A percentile compares a stretch with the other conserved stretches of the same genome.
phyloP scores from a whole-genome alignment of 768 basidiomycete genomes.

The Cyclocybe aegerita region DNA sequence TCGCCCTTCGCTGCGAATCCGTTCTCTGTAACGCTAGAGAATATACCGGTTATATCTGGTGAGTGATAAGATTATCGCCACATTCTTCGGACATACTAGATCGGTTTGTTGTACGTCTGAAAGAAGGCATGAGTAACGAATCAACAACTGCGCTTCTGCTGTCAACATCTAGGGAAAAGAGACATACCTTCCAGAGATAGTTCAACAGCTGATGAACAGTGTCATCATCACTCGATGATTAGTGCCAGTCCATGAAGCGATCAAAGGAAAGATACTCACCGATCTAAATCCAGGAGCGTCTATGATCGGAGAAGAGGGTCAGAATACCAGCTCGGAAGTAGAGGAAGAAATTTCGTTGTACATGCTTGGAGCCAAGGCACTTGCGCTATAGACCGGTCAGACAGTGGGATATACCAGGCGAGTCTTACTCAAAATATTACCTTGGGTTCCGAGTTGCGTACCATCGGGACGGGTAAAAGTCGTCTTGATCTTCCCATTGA shows the following conservation, averaged over 20 bases:
- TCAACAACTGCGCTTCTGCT: not conserved
- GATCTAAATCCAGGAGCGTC: slow-evolving; percentile 63
- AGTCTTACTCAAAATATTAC: slow-evolving; percentile 26
- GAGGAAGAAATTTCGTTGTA: not conserved
- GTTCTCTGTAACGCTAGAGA: slow-evolving; percentile 62
- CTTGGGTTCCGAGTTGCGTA: slow-evolving; percentile 57
- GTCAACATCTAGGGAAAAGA: not conserved
- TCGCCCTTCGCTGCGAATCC: slow-evolving; percentile 68
- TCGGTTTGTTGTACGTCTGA: slow-evolving; percentile 43
- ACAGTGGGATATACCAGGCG: not conserved
- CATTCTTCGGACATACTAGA: slow-evolving; percentile 40
- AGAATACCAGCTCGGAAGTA: not conserved
- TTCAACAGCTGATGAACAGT: slow-evolving; percentile 44
- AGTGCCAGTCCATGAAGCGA: not conserved
- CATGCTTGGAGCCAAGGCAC: slow-evolving; percentile 60
- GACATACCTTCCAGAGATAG: slow-evolving; percentile 61
- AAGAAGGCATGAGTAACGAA: not conserved
- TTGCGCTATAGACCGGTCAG: slow-evolving; percentile 36
- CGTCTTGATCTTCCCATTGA: slow-evolving; percentile 52
- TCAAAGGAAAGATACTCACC: slow-evolving; percentile 27
- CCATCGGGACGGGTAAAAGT: slow-evolving; percentile 57
- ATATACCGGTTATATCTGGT: not conserved
- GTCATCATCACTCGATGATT: not conserved
- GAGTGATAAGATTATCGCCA: not conserved
- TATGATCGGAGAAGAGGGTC: slow-evolving; percentile 3